Conservation (phyloP, 148 eudicot genomes). For the Diospyros lotus region DNA sequence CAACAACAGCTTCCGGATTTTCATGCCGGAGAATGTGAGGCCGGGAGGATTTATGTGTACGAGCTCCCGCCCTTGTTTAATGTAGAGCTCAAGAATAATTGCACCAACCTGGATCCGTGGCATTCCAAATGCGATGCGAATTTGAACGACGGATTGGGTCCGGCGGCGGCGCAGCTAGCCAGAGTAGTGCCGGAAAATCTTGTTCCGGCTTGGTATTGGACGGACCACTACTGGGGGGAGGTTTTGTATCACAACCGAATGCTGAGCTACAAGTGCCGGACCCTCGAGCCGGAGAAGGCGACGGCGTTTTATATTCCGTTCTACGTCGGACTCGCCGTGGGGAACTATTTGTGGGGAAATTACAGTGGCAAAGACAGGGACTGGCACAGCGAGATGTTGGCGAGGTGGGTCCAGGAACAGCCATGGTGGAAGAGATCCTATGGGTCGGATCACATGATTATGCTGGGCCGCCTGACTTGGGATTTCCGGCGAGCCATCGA, state of each 20-base stretch:
- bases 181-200: conserved; percentile 34
- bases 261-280: conserved; percentile 48
- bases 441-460: conserved; percentile 63
- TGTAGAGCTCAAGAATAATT: conserved; percentile 37
- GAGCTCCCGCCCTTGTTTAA: conserved; percentile 57
- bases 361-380: conserved; percentile 30
- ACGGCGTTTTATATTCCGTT: conserved; percentile 64
- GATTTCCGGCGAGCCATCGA: conserved; percentile 59
- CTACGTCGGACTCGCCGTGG: conserved; percentile 62
- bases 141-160: conserved; percentile 61
- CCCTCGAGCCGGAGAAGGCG: conserved; percentile 42
- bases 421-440: conserved; percentile 36
- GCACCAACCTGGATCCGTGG: conserved; percentile 53
- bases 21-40: conserved; percentile 24
- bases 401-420: conserved; percentile 33
- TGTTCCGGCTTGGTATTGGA: conserved; percentile 46
- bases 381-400: conserved; percentile 24
- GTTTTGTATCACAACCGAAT: conserved; percentile 52
- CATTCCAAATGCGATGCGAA: conserved; percentile 49
- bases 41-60: conserved; percentile 57
- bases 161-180: conserved; percentile 23
- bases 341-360: conserved; percentile 41
- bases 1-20: not conserved
- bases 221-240: conserved; percentile 64
- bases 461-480: conserved; percentile 74